Base-by-base conservation (phyloP, 2,329 filamentous ascomycete genomes). In the Diaporthe vexans region DNA sequence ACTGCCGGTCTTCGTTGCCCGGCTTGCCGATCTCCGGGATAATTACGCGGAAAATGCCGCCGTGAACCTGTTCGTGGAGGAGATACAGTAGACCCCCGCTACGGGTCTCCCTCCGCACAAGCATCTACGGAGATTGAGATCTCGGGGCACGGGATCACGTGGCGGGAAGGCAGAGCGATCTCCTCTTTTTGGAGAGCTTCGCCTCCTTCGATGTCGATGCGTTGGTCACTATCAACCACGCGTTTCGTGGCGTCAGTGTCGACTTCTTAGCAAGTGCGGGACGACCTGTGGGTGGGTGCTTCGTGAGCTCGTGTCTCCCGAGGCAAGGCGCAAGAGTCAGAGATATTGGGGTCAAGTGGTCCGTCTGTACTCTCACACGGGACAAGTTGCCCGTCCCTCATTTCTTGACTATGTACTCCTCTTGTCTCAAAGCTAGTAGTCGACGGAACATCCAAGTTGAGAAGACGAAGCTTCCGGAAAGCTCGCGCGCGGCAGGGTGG, bases 221-320 rank as follows among this genome's bases (percentile, higher is more conserved):
- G 19, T 33, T 33, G 40, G 26, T 33, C 21, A 33, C n/a, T 21
- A 48, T 35, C 11, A 33, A 10, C 5, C 29, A n/a, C n/a, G 26
- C 26, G 43, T 37, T 37, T 17, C 21, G 7, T 19, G 19, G 43
- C 29, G 19, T 8, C 11, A 24, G 11, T 26, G 33, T 37, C 56
- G 26, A 51, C 61, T 48, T 7, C 29, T 46, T 51, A 21, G 61
- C 61, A 52, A 37, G 61, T 52, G 43, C 61, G 43, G 46, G 61
- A 67, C 17, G 33, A 33, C 51, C 19, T 67, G 59, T 7, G 9
- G 33, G 59, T 7, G 9, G 33, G 17, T 13, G 46, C 26, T 11
- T 15, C 17, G 26, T 19, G 40, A 35, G 40, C 40, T 65, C n/a
- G 48, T 65, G 59, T n/a, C 46, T 11, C 59, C 19, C 24, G 40